These are phyloP conservation scores for Fragilariopsis cylindrus DNA, from an alignment of 108 stramenopile species.

Conservation along the genomic window DNA sequence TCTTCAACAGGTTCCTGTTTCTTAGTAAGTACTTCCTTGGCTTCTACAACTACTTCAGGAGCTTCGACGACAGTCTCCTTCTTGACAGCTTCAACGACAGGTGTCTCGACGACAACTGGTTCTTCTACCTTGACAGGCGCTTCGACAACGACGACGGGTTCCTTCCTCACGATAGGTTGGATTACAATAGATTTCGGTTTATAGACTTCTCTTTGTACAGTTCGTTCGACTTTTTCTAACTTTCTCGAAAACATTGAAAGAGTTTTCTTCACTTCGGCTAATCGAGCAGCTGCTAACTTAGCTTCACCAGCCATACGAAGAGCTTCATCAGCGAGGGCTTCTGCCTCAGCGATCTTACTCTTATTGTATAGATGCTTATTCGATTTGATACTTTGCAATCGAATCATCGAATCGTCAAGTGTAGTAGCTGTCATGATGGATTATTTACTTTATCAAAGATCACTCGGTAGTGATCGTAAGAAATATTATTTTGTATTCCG, in stretches of 20 bases:
- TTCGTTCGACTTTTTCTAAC: conserved; percentile 3
- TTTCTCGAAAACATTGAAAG: conserved; percentile 16
- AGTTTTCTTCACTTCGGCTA: conserved; percentile 23
- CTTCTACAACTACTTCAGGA: not conserved
- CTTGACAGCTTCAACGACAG: not conserved
- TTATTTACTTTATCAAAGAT: not conserved
- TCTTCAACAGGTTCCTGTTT: not conserved
- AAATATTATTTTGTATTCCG: not conserved
- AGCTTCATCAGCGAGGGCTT: conserved; percentile 24
- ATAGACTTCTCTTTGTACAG: not conserved
- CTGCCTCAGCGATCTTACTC: conserved; percentile 20
- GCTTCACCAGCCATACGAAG: conserved; percentile 26
- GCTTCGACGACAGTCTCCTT: not conserved
- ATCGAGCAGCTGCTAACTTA: conserved; percentile 9
- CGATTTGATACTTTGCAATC: not conserved
- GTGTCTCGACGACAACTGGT: not conserved
- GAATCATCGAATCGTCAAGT: not conserved
- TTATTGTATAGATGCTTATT: conserved; percentile 2
- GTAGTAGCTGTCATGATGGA: conserved; percentile 3
- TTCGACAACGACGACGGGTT: not conserved
- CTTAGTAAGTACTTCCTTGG: not conserved
- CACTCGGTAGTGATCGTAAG: no score
- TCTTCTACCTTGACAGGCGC: not conserved
- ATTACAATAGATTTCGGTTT: not conserved
- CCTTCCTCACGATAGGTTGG: no score